phyloP scores from a whole-genome alignment of 2,329 filamentous ascomycete species.

The Paecilomyces dactylethromorphus region DNA sequence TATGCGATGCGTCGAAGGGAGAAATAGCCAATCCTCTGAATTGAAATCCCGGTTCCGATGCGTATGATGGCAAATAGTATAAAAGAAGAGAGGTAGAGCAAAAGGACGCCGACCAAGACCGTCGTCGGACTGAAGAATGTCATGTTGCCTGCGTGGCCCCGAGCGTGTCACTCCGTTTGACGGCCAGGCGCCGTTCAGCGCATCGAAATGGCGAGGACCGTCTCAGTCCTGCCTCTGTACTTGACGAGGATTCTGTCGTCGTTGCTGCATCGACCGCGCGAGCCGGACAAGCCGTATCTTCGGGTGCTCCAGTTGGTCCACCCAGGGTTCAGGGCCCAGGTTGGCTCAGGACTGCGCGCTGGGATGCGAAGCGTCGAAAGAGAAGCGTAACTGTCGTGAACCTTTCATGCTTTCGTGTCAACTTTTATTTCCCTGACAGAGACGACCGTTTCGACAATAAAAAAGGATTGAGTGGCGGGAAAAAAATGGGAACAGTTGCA shows the following conservation, averaged over 20 bases:
- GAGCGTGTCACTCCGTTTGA: neutral
- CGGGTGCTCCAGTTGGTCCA: neutral
- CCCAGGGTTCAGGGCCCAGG: neutral
- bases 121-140: constrained; percentile 61
- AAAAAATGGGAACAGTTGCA: neutral
- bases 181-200: constrained; percentile 6
- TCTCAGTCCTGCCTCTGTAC: neutral
- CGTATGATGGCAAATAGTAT: constrained; percentile 88
- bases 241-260: neutral
- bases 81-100: constrained; percentile 86
- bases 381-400: constrained; percentile 7
- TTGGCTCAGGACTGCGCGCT: constrained; percentile 12
- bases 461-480: neutral
- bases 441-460: neutral
- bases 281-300: neutral
- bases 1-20: constrained; percentile 88
- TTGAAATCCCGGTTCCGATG: constrained; percentile 87
- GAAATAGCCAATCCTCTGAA: constrained; percentile 89
- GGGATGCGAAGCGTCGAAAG: constrained; percentile 7
- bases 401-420: constrained; percentile 10
- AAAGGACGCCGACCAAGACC: constrained; percentile 74
- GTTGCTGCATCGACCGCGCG: neutral
- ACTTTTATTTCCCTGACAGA: neutral
- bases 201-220: constrained; percentile 10
- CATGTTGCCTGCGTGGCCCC: constrained; percentile 26